Percentiles rank a stretch among this genome's conserved stretches.
Evolutionary conservation across 345 rosid species (phyloP).

Genomic region (Eutrema yunnanense): DNA sequence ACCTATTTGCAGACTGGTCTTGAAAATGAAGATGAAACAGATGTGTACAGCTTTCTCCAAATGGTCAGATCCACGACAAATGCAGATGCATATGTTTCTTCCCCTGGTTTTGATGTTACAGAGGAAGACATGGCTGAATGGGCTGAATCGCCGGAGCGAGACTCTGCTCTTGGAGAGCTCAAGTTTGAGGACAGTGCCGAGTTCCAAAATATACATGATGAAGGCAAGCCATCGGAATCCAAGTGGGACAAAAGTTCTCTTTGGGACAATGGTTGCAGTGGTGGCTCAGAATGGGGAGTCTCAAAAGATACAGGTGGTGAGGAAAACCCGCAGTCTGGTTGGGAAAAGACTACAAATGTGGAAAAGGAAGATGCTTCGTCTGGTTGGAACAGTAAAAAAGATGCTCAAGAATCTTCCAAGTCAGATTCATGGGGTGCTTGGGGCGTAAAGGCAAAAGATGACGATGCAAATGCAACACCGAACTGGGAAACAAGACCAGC

Average conservation of each 20-base stretch:
- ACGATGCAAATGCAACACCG: conserved; percentile 17
- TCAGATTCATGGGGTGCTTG: conserved; percentile 34
- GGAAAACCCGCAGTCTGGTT: conserved; percentile 17
- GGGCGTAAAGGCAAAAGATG: conserved; percentile 26
- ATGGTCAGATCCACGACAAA: conserved; percentile 50
- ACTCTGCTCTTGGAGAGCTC: conserved; percentile 45
- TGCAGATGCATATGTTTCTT: conserved; percentile 42
- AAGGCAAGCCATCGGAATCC: conserved; percentile 27
- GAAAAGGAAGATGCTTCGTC: conserved; percentile 24
- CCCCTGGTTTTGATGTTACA: conserved; percentile 63
- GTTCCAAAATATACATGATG: conserved; percentile 27
- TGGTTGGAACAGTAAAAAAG: conserved; percentile 22
- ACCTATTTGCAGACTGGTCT: conserved; percentile 42
- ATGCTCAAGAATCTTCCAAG: conserved; percentile 18
- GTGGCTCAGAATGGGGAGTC: conserved; percentile 37
- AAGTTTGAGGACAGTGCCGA: conserved; percentile 62
- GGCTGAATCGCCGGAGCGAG: conserved; percentile 66
- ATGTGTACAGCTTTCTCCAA: conserved; percentile 68
- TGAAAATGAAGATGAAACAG: conserved; percentile 37
- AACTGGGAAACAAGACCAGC: conserved; percentile 28
- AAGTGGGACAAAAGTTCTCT: conserved; percentile 41
- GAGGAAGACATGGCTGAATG: conserved; percentile 56
- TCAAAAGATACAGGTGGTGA: conserved; percentile 6
- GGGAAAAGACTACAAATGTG: conserved; percentile 24
- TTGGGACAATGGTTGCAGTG: conserved; percentile 22